Conservation (phyloP, 768 basidiomycete genomes). For the Russula earlei region DNA sequence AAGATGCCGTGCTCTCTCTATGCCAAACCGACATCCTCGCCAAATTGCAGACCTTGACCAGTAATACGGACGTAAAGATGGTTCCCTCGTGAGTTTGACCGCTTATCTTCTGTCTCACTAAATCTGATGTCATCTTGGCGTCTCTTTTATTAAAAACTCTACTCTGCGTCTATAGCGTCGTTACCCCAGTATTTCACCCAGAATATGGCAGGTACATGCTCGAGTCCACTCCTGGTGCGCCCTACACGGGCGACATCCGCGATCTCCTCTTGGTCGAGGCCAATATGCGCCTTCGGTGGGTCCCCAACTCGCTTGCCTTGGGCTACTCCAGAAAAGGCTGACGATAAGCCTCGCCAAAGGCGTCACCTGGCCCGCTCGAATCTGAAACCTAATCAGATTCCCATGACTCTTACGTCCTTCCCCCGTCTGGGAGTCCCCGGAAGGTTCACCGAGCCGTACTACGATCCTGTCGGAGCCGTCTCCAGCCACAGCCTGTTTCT, state of each 20-base stretch:
- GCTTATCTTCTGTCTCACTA: neutral
- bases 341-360: conserved; percentile 31
- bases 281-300: conserved; percentile 88
- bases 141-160: too few relatives aligned
- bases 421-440: conserved; percentile 85
- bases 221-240: conserved; percentile 93
- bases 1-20: conserved; percentile 83
- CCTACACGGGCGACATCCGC: conserved; percentile 80
- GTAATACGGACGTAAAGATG: conserved; percentile 51
- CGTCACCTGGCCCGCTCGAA: conserved; percentile 77
- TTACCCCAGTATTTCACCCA: conserved; percentile 79
- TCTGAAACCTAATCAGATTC: conserved; percentile 78
- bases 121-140: too few relatives aligned
- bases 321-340: neutral
- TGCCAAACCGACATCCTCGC: conserved; percentile 89
- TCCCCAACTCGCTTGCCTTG: neutral
- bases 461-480: conserved; percentile 58
- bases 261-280: conserved; percentile 85
- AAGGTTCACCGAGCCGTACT: conserved; percentile 87
- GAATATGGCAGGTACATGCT: conserved; percentile 99
- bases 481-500: conserved; percentile 93
- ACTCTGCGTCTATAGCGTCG: too few relatives aligned
- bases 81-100: conserved; percentile 44
- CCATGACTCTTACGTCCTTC: conserved; percentile 91
- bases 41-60: conserved; percentile 60